Evolutionary conservation across 805 yeast species (phyloP).

Genomic region (Cyberlindnera misumaiensis): DNA sequence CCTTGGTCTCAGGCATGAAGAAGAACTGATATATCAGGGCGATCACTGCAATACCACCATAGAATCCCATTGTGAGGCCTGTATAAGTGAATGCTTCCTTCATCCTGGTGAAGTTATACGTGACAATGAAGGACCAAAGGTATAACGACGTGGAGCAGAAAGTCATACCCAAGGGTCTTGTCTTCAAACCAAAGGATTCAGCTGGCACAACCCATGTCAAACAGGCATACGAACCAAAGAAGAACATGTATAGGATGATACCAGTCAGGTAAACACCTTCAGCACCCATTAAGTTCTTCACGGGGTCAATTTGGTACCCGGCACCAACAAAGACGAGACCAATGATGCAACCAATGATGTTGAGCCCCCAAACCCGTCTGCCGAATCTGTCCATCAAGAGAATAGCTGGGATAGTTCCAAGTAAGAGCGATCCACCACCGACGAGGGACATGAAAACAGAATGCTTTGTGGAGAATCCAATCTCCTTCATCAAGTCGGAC

Average conservation of each 20-base stretch:
- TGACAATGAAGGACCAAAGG: constrained; percentile 57
- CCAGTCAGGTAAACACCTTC: constrained; percentile 59
- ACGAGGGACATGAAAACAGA: constrained; percentile 63
- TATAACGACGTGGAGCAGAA: constrained; percentile 48
- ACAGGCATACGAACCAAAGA: constrained; percentile 61
- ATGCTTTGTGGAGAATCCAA: constrained; percentile 45
- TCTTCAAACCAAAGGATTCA: constrained; percentile 51
- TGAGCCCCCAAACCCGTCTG: constrained; percentile 53
- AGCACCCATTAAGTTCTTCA: constrained; percentile 38
- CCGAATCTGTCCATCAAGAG: constrained; percentile 52
- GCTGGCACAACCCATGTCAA: constrained; percentile 67
- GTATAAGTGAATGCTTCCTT: constrained; percentile 49
- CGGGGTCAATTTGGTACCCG: constrained; percentile 39
- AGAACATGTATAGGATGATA: constrained; percentile 54
- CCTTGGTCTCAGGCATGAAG: constrained; percentile 69
- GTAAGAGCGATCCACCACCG: constrained; percentile 55
- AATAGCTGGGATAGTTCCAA: constrained; percentile 64
- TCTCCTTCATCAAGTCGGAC: constrained; percentile 47
- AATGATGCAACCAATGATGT: constrained; percentile 49
- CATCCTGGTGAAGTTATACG: constrained; percentile 58
- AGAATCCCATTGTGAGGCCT: constrained; percentile 59
- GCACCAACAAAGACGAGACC: constrained; percentile 57
- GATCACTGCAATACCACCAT: constrained; percentile 57
- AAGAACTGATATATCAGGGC: constrained; percentile 48
- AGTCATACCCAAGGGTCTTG: constrained; percentile 62